Evolutionary conservation across 2,329 filamentous ascomycete genomes (phyloP).

Genomic region (Fusarium annulatum): DNA sequence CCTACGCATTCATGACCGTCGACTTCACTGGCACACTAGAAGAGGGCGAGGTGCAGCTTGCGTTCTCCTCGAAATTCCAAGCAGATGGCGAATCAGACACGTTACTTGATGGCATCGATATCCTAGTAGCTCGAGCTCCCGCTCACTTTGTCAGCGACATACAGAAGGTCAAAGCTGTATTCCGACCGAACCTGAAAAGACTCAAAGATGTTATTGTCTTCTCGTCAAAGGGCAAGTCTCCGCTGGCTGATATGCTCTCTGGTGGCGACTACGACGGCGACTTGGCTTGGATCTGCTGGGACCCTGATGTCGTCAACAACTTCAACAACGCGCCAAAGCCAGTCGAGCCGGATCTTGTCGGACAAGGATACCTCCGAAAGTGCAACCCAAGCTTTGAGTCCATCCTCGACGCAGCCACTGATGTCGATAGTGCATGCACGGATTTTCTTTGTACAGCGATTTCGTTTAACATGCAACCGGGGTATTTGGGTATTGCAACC

Average conservation of each 20-base stretch:
- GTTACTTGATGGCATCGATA: conserved; percentile 65
- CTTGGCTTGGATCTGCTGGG: conserved; percentile 82
- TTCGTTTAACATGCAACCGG: conserved; percentile 66
- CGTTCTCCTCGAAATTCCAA: conserved; percentile 74
- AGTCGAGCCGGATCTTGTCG: conserved; percentile 56
- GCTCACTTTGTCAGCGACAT: conserved; percentile 78
- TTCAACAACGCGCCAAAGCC: conserved; percentile 68
- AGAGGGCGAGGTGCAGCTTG: conserved; percentile 74
- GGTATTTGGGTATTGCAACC: conserved; percentile 72
- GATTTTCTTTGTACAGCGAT: conserved; percentile 66
- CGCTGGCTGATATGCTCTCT: conserved; percentile 77
- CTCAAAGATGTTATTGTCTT: conserved; percentile 87
- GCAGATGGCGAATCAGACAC: conserved; percentile 64
- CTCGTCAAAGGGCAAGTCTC: conserved; percentile 66
- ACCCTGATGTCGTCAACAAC: conserved; percentile 70
- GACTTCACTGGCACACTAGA: conserved; percentile 71
- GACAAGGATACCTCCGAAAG: conserved; percentile 60
- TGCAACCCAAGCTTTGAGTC: conserved; percentile 59
- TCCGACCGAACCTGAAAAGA: conserved; percentile 68
- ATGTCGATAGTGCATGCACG: conserved; percentile 48
- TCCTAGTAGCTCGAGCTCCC: conserved; percentile 76
- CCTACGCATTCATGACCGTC: conserved; percentile 73
- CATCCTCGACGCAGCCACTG: conserved; percentile 48
- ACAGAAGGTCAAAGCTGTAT: conserved; percentile 72
- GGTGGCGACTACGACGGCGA: conserved; percentile 88